These are phyloP conservation scores for Mucor plumbeus DNA, from an alignment of 371 early-diverging fungal species.

Conservation along the genomic window DNA sequence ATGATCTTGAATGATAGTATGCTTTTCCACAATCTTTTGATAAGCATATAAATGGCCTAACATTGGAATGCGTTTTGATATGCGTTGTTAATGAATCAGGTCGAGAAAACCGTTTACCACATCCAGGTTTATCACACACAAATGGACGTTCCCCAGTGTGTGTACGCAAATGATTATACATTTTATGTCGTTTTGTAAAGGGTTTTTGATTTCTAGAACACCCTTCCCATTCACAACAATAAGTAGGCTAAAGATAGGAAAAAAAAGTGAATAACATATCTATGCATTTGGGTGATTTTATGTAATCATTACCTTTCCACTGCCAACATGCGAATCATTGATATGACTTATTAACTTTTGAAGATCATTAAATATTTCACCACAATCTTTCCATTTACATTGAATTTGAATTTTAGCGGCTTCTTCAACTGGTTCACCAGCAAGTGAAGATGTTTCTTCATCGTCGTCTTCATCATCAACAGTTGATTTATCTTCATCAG, in stretches of 20 bases:
- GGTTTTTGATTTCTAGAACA: constrained; percentile 79
- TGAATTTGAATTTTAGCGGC: background rate
- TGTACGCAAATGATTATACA: constrained; percentile 87
- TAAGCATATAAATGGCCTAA: constrained; percentile 73
- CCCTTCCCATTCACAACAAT: constrained; percentile 83
- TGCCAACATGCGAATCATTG: constrained; percentile 26
- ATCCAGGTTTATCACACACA: constrained; percentile 54
- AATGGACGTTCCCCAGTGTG: constrained; percentile 88
- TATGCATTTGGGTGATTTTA: no score
- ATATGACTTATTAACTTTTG: constrained; percentile 26
- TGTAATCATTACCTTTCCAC: constrained; percentile 27
- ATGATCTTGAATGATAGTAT: constrained; percentile 81
- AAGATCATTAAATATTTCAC: constrained; percentile 21
- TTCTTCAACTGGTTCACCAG: constrained; percentile 8
- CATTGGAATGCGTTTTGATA: constrained; percentile 84
- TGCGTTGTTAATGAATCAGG: constrained; percentile 91
- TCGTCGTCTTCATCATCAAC: constrained; percentile 36
- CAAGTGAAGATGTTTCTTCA: constrained; percentile 19
- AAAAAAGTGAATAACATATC: background rate
- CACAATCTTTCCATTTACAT: constrained; percentile 30
- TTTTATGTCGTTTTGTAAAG: constrained; percentile 90
- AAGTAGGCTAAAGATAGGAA: constrained; percentile 57
- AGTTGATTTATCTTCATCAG: constrained; percentile 15
- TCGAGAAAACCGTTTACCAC: constrained; percentile 87
- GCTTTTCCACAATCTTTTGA: constrained; percentile 72